Conservation (phyloP, 371 early-diverging fungal genomes). For the Rhizopus stolonifer region DNA sequence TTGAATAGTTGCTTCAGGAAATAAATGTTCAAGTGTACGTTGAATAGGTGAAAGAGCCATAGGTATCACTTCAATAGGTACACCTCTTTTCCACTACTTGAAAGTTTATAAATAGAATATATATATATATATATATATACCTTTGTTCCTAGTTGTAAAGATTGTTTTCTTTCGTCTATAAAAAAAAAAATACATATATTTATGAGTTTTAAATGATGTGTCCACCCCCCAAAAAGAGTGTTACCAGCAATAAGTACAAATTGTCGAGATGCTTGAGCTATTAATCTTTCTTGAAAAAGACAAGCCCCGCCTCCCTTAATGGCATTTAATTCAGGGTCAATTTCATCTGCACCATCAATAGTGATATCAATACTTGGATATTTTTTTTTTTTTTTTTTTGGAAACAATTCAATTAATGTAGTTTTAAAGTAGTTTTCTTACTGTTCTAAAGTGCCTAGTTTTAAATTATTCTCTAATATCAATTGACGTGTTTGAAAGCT, state of each 20-base stretch:
- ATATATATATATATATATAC: constrained; percentile 72
- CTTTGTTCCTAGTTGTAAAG: constrained; percentile 70
- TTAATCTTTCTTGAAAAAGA: constrained; percentile 89
- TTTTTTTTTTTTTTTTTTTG: constrained; percentile 64
- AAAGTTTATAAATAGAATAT: neutral
- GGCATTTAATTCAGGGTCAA: constrained; percentile 71
- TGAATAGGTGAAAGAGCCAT: constrained; percentile 52
- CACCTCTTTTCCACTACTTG: constrained; percentile 82
- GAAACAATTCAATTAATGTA: neutral
- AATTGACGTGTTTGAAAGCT: constrained; percentile 84
- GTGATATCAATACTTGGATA: constrained; percentile 78
- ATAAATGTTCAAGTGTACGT: constrained; percentile 12
- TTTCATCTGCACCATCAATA: constrained; percentile 94
- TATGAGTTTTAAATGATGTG: constrained; percentile 52
- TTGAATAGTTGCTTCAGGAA: constrained; percentile 36
- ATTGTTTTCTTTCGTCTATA: constrained; percentile 79
- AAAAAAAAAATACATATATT: constrained; percentile 56
- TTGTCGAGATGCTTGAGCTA: constrained; percentile 77
- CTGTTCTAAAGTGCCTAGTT: constrained; percentile 65
- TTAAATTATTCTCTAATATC: constrained; percentile 63
- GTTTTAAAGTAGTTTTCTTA: constrained; percentile 28
- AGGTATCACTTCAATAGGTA: constrained; percentile 89
- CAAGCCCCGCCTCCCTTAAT: constrained; percentile 96
- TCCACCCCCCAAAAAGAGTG: constrained; percentile 35
- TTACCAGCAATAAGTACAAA: constrained; percentile 89